A percentile compares a stretch with the other conserved stretches of the same genome.
These are phyloP conservation scores for Pyrenophora seminiperda DNA, from an alignment of 2,329 filamentous ascomycete genomes.

Conservation along the genomic window DNA sequence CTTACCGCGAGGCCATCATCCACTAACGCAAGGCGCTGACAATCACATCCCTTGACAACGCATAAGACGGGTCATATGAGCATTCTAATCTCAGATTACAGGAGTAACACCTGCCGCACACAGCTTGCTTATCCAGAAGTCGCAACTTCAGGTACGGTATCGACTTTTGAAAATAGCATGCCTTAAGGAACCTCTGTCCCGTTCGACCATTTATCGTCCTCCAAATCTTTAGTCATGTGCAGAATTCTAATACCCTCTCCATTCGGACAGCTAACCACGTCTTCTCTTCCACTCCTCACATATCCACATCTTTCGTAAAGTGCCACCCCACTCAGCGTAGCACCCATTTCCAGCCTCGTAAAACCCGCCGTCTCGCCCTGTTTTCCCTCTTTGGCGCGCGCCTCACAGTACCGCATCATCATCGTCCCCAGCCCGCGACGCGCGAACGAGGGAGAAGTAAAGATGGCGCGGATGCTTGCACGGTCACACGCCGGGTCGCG, in stretches of 20 bases:
- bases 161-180: not conserved
- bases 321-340: conserved; percentile 41
- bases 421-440: conserved; percentile 43
- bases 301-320: conserved; percentile 47
- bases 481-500: conserved; percentile 36
- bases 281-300: conserved; percentile 40
- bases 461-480: conserved; percentile 45
- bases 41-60: conserved; percentile 6
- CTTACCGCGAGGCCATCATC: conserved; percentile 20
- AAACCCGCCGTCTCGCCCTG: conserved; percentile 28
- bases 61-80: conserved; percentile 14
- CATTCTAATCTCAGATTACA: not conserved
- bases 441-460: conserved; percentile 40
- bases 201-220: not conserved
- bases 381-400: conserved; percentile 28
- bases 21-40: conserved; percentile 10
- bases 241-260: conserved; percentile 40
- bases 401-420: conserved; percentile 48
- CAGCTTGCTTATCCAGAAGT: not conserved
- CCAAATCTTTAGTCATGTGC: conserved; percentile 44
- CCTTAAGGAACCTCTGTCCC: not conserved
- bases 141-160: not conserved
- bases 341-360: conserved; percentile 42
- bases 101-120: not conserved
- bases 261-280: conserved; percentile 42